phyloP scores from a whole-genome alignment of 306 rosid species.

The Dalbergia oliveri region DNA sequence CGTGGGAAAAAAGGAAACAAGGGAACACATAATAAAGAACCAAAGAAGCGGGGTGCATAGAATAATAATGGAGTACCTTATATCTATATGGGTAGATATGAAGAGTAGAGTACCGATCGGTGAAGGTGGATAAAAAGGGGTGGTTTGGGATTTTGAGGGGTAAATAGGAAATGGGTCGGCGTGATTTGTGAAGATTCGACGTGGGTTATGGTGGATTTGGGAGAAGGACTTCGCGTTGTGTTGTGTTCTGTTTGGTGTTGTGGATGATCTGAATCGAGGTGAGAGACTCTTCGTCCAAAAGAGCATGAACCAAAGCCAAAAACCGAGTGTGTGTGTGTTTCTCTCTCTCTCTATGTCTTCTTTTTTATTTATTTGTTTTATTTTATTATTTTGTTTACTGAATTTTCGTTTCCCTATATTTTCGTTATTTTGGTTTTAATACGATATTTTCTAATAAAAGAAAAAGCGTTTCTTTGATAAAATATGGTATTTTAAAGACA shows the following conservation, averaged over 20 bases:
- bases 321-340: conserved; percentile 33
- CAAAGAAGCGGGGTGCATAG: conserved; percentile 7
- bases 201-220: conserved; percentile 73
- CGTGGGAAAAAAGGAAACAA: not conserved
- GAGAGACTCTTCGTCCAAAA: conserved; percentile 61
- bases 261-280: conserved; percentile 77
- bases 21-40: conserved; percentile 1
- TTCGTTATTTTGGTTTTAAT: not conserved
- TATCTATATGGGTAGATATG: conserved; percentile 3
- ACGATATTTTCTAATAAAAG: not conserved
- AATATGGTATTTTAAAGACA: conserved; percentile 31
- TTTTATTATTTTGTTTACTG: not conserved
- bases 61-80: not conserved
- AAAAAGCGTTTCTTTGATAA: too few relatives aligned
- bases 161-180: conserved; percentile 61
- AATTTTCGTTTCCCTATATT: not conserved
- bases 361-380: not conserved
- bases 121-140: conserved; percentile 40
- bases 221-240: not conserved
- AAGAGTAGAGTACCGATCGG: conserved; percentile 39
- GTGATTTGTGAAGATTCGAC: conserved; percentile 64
- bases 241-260: not conserved
- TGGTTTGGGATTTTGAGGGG: conserved; percentile 33
- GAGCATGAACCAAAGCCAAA: conserved; percentile 73
- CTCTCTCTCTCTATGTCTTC: conserved; percentile 15